phyloP scores from a whole-genome alignment of 2,329 filamentous ascomycete species.

The Neonectria faginata region DNA sequence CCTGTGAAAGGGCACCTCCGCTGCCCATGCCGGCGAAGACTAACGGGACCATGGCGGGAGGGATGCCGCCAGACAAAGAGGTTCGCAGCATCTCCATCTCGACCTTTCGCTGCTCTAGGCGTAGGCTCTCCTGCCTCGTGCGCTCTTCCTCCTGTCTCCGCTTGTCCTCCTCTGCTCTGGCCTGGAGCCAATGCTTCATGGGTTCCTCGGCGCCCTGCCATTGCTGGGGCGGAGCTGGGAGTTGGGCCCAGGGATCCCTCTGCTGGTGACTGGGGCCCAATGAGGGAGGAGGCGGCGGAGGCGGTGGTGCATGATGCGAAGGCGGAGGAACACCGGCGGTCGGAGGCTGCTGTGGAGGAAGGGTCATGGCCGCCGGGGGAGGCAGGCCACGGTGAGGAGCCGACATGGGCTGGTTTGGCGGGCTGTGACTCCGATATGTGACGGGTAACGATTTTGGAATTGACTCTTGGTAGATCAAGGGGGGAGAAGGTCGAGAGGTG shows the following conservation, averaged over 20 bases:
- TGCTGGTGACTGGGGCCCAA: slow-evolving; percentile 47
- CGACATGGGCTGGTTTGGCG: slow-evolving; percentile 71
- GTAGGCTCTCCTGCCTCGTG: slow-evolving; percentile 71
- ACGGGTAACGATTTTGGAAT: slow-evolving; percentile 55
- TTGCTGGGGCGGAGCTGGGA: slow-evolving; percentile 73
- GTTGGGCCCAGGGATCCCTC: slow-evolving; percentile 60
- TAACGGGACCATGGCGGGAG: slow-evolving; percentile 78
- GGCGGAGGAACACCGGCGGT: slow-evolving; percentile 42
- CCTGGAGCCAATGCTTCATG: slow-evolving; percentile 77
- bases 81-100: slow-evolving; percentile 79
- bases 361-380: slow-evolving; percentile 73
- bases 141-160: slow-evolving; percentile 81
- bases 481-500: slow-evolving; percentile 66
- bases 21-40: slow-evolving; percentile 80
- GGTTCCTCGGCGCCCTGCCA: slow-evolving; percentile 77
- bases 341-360: slow-evolving; percentile 62
- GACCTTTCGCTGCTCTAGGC: slow-evolving; percentile 77
- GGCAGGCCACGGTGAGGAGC: slow-evolving; percentile 77
- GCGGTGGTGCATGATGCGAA: slow-evolving; percentile 48
- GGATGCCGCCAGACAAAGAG: slow-evolving; percentile 76
- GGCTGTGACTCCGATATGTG: slow-evolving; percentile 59
- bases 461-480: slow-evolving; percentile 62
- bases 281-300: slow-evolving; percentile 44
- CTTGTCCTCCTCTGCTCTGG: slow-evolving; percentile 79
- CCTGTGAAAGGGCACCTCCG: slow-evolving; percentile 70